phyloP scores from a whole-genome alignment of 1,284 basidiomycete species.

The Coniophora puteana region DNA sequence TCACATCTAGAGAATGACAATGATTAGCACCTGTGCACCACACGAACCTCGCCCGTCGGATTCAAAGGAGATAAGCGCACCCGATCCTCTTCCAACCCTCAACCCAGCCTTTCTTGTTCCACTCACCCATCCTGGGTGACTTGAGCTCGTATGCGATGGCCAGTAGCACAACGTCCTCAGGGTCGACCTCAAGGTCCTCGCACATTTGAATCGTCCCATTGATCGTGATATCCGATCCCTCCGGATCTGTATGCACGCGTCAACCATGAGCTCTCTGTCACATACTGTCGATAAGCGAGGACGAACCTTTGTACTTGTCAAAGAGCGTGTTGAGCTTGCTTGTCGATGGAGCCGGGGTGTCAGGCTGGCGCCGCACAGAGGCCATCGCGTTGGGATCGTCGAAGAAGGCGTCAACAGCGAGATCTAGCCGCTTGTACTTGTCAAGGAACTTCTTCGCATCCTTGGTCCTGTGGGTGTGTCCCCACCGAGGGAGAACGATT shows the following conservation, averaged over 20 bases:
- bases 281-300: too few relatives aligned
- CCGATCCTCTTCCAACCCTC: constrained; percentile 77
- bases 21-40: not conserved
- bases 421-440: constrained; percentile 67
- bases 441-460: constrained; percentile 76
- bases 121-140: constrained; percentile 71
- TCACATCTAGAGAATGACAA: constrained; percentile 53
- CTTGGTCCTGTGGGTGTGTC: constrained; percentile 35
- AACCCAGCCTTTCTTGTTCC: constrained; percentile 73
- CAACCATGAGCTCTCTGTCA: constrained; percentile 1
- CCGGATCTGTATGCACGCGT: constrained; percentile 39
- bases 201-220: constrained; percentile 78
- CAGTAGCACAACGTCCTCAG: constrained; percentile 75
- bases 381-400: constrained; percentile 35
- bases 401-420: constrained; percentile 76
- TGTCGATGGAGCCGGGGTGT: constrained; percentile 38
- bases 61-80: constrained; percentile 33
- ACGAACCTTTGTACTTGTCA: constrained; percentile 73
- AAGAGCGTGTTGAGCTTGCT: constrained; percentile 65
- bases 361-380: constrained; percentile 23
- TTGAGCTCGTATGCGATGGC: constrained; percentile 77
- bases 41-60: not conserved
- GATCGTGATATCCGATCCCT: constrained; percentile 57
- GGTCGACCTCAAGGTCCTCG: constrained; percentile 61
- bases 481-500: constrained; percentile 24